Percentiles rank a stretch among this genome's conserved stretches.
phyloP scores from a whole-genome alignment of 2,329 filamentous ascomycete species.

The Hymenoscyphus infarciens region DNA sequence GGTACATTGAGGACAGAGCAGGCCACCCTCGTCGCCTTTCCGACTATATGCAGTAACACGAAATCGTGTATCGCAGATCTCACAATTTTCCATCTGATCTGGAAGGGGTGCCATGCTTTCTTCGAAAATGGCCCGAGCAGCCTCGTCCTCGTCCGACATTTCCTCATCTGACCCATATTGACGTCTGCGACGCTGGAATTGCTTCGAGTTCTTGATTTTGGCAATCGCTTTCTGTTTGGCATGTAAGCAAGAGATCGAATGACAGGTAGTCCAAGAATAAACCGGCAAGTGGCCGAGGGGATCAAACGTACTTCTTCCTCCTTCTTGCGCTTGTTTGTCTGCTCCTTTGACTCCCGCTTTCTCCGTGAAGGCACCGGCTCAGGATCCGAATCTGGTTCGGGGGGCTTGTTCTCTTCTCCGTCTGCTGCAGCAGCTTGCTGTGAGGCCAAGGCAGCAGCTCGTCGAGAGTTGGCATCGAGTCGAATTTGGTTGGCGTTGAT shows the following conservation, averaged over 20 bases:
- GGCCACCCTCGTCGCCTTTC: constrained; percentile 73
- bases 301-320: constrained; percentile 40
- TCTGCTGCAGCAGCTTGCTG: constrained; percentile 35
- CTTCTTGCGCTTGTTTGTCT: constrained; percentile 33
- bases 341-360: constrained; percentile 30
- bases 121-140: constrained; percentile 48
- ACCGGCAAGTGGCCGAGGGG: constrained; percentile 2
- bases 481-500: constrained; percentile 61
- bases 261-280: not conserved
- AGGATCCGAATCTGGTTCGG: constrained; percentile 24
- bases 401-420: constrained; percentile 32
- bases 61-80: constrained; percentile 80
- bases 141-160: constrained; percentile 45
- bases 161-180: constrained; percentile 43
- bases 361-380: constrained; percentile 30
- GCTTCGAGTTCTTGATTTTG: constrained; percentile 61
- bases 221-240: constrained; percentile 46
- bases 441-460: constrained; percentile 39
- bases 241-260: constrained; percentile 11
- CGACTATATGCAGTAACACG: constrained; percentile 89
- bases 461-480: constrained; percentile 46
- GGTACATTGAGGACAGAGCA: constrained; percentile 81
- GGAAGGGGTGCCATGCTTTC: constrained; percentile 39
- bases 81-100: constrained; percentile 86
- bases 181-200: constrained; percentile 49